Conservation (phyloP, 2,329 filamentous ascomycete genomes). For the Drechslera avenae region DNA sequence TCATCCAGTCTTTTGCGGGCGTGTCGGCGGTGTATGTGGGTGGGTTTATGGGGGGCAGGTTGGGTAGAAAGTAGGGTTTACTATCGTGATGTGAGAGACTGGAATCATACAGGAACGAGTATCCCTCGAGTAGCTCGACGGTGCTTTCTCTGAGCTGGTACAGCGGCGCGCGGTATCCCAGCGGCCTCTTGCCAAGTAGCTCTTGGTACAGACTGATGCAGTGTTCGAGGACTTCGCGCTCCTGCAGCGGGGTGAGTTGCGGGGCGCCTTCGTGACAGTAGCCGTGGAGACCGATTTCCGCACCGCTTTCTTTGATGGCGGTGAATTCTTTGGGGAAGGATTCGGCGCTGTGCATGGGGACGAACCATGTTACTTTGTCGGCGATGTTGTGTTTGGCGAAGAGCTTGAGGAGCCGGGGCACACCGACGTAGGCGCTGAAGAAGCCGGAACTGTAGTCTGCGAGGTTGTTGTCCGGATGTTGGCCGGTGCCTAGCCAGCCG, state of each 20-base stretch:
- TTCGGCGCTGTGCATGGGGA: constrained; percentile 64
- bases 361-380: constrained; percentile 63
- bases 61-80: constrained; percentile 56
- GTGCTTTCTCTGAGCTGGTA: constrained; percentile 59
- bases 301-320: constrained; percentile 58
- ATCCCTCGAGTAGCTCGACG: constrained; percentile 54
- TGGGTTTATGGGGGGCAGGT: constrained; percentile 48
- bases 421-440: constrained; percentile 63
- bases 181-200: constrained; percentile 53
- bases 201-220: constrained; percentile 54
- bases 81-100: constrained; percentile 59
- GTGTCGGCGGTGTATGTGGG: constrained; percentile 49
- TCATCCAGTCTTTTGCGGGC: constrained; percentile 54
- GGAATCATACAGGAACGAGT: constrained; percentile 58
- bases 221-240: constrained; percentile 56
- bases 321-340: constrained; percentile 60
- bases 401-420: constrained; percentile 60
- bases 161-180: constrained; percentile 58
- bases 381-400: constrained; percentile 59
- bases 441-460: constrained; percentile 62
- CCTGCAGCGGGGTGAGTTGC: constrained; percentile 56
- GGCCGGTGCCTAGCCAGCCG: constrained; percentile 64
- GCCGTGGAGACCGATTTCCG: constrained; percentile 59
- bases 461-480: constrained; percentile 58
- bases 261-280: constrained; percentile 56